Evolutionary conservation across 257 asterid species (phyloP).

Genomic region (Dorcoceras hygrometricum): DNA sequence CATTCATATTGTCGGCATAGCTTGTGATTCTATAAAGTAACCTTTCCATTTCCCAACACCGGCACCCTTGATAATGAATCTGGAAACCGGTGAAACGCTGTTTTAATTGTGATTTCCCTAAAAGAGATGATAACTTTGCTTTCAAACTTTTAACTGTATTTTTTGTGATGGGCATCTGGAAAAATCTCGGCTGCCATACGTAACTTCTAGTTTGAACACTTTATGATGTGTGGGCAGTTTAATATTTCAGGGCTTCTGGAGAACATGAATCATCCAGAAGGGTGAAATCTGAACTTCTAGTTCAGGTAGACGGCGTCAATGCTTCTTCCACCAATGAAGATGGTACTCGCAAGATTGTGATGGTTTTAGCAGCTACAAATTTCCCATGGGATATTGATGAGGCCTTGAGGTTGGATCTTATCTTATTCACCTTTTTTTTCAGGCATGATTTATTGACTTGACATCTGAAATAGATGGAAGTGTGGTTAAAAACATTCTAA

Average conservation of each 20-base stretch:
- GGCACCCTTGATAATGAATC: conserved; percentile 8
- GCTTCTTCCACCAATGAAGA: conserved; percentile 83
- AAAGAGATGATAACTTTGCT: too few species aligned
- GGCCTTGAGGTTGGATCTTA: conserved; percentile 70
- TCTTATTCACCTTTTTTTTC: conserved; percentile 16
- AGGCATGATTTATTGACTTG: conserved; percentile 10
- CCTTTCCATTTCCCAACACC: neutral
- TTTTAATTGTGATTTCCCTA: neutral
- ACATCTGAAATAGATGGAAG: neutral
- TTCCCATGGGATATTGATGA: conserved; percentile 99
- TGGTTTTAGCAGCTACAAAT: conserved; percentile 99
- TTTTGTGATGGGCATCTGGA: conserved; percentile 1
- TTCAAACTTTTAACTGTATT: neutral
- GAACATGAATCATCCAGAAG: conserved; percentile 97
- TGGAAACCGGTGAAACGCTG: neutral
- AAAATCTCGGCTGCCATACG: neutral
- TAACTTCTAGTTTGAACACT: conserved; percentile 20
- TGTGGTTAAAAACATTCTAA: neutral
- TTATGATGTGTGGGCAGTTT: conserved; percentile 9
- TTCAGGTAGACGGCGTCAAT: conserved; percentile 94
- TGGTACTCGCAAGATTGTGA: conserved; percentile 87
- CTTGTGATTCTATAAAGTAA: neutral
- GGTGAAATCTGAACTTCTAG: conserved; percentile 89
- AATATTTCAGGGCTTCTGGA: conserved; percentile 76
- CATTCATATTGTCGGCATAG: conserved; percentile 8